Percentiles rank a stretch among this genome's conserved stretches.
Conservation (phyloP, 2,329 filamentous ascomycete species). For the Ilyonectria mors-panacis region DNA sequence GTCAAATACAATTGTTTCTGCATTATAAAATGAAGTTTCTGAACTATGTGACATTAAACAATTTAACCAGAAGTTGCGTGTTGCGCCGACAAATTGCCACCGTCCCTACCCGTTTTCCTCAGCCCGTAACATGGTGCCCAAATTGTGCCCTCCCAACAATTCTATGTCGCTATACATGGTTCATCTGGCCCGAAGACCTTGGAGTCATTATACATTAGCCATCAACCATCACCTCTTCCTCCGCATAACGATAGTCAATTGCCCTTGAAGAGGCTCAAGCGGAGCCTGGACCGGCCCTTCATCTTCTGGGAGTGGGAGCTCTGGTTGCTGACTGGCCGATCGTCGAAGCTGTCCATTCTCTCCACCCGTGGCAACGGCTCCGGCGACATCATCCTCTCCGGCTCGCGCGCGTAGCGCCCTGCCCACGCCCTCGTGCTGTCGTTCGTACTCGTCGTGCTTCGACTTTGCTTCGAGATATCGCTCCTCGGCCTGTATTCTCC, state of each 20-base stretch:
- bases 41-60: not conserved
- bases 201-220: constrained; percentile 28
- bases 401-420: constrained; percentile 25
- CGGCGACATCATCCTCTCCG: constrained; percentile 22
- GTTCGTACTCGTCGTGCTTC: constrained; percentile 32
- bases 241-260: constrained; percentile 25
- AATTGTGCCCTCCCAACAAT: not conserved
- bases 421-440: constrained; percentile 28
- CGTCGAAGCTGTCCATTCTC: constrained; percentile 30
- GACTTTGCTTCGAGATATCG: constrained; percentile 28
- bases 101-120: not conserved
- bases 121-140: constrained; percentile 4
- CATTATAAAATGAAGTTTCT: not conserved
- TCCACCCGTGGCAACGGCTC: constrained; percentile 27
- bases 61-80: not conserved
- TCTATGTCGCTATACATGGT: constrained; percentile 17
- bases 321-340: constrained; percentile 26
- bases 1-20: constrained; percentile 12
- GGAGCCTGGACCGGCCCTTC: constrained; percentile 24
- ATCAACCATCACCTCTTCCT: not conserved
- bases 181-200: constrained; percentile 5
- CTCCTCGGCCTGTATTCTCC: constrained; percentile 27
- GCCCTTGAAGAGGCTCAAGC: constrained; percentile 30
- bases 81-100: constrained; percentile 12
- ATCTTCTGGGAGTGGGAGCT: constrained; percentile 30